Conservation (phyloP, 2,329 filamentous ascomycete species). For the Hirsutella thompsonii region DNA sequence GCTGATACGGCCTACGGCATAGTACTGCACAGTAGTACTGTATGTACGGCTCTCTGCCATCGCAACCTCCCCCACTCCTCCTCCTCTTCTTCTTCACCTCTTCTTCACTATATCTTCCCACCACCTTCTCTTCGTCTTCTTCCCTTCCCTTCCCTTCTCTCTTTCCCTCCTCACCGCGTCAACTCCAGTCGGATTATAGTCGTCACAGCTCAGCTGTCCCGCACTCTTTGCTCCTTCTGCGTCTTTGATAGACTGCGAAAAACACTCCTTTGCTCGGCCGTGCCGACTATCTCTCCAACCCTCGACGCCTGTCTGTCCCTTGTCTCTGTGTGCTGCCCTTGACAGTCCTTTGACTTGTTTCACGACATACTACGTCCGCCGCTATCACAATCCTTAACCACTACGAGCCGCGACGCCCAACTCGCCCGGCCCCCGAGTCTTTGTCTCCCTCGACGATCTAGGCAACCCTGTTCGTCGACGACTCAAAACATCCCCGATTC, state of each 20-base stretch:
- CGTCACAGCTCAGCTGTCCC: conserved; percentile 12
- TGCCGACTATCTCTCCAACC: conserved; percentile 12
- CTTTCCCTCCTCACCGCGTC: conserved; percentile 8
- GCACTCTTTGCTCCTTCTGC: conserved; percentile 16
- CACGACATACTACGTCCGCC: too few relatives aligned
- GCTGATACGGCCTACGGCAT: too few relatives aligned
- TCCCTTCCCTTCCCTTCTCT: conserved; percentile 6
- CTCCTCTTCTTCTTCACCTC: not conserved
- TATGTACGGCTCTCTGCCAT: not conserved
- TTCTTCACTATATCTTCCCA: not conserved
- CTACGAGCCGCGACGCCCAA: not conserved
- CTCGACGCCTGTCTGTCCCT: not conserved
- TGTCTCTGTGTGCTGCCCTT: not conserved
- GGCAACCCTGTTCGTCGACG: not conserved
- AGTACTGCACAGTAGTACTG: too few relatives aligned
- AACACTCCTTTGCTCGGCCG: conserved; percentile 18
- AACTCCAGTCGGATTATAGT: conserved; percentile 10
- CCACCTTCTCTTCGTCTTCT: too few relatives aligned
- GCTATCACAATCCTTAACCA: not conserved
- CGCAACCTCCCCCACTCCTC: not conserved
- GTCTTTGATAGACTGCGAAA: conserved; percentile 40
- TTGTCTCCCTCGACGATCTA: not conserved
- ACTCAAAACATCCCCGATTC: too few relatives aligned
- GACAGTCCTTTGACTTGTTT: not conserved
- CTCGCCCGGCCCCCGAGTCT: not conserved